Conservation (phyloP, 116 monocot genomes). For the Phalaenopsis hybrid region DNA sequence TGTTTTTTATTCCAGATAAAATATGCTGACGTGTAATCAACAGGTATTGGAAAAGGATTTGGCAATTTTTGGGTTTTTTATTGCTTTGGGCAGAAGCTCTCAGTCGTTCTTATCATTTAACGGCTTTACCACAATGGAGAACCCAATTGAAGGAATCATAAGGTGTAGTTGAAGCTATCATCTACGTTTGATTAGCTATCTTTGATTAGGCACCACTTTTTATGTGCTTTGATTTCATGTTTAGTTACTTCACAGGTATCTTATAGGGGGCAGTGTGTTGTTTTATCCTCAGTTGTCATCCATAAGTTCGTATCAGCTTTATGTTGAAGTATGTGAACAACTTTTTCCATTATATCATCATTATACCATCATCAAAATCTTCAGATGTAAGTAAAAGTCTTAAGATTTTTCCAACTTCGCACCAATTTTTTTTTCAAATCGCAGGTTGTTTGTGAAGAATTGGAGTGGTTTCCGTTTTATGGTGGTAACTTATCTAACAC, state of each 20-base stretch:
- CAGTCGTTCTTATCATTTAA: constrained; percentile 72
- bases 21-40: constrained; percentile 5
- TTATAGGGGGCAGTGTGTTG: constrained; percentile 89
- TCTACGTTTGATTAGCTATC: background rate
- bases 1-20: background rate
- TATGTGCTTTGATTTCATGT: constrained; percentile 7
- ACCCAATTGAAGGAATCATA: constrained; percentile 60
- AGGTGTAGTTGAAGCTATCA: constrained; percentile 35
- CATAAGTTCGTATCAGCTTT: constrained; percentile 96
- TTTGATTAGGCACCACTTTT: background rate
- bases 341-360: constrained; percentile 1
- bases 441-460: constrained; percentile 94
- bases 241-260: constrained; percentile 55
- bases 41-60: constrained; percentile 95
- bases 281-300: constrained; percentile 96
- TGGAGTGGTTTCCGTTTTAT: constrained; percentile 97
- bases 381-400: no score
- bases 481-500: constrained; percentile 14
- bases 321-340: constrained; percentile 68
- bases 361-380: background rate
- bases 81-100: constrained; percentile 86
- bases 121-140: constrained; percentile 38
- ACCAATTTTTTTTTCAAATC: background rate
- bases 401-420: background rate
- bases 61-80: constrained; percentile 97